A percentile compares a stretch with the other conserved stretches of the same genome.
phyloP scores from a whole-genome alignment of 225 moss, liverwort and hornwort genomes.

The Rhytidiadelphus loreus region DNA sequence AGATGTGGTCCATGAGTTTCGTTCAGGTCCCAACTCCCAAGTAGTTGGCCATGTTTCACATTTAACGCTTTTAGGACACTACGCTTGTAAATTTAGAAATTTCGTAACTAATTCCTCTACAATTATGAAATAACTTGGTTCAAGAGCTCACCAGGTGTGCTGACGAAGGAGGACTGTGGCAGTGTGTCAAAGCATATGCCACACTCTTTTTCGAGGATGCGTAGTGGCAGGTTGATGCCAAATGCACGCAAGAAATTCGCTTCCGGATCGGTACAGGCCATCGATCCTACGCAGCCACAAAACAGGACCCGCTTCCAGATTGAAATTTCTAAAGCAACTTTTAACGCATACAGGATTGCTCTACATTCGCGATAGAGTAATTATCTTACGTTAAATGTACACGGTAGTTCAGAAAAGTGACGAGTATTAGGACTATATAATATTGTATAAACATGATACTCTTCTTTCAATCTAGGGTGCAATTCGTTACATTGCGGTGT shows the following conservation, averaged over 20 bases:
- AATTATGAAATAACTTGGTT: neutral
- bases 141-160: neutral
- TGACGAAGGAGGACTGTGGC: neutral
- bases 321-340: neutral
- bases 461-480: neutral
- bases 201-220: neutral
- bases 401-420: neutral
- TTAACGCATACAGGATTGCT: neutral
- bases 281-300: neutral
- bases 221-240: neutral
- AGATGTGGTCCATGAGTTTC: neutral
- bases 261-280: neutral
- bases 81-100: neutral
- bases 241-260: neutral
- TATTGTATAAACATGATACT: neutral
- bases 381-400: neutral
- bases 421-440: too few relatives aligned
- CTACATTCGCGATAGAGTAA: neutral
- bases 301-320: neutral
- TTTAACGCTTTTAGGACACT: neutral
- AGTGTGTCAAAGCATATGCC: neutral
- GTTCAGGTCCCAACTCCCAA: neutral
- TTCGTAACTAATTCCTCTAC: neutral
- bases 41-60: neutral
- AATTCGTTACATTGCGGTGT: neutral